A percentile compares a stretch with the other conserved stretches of the same genome.
Conservation (phyloP, 192 early-diverging fungal genomes). For the Funneliformis mosseae region DNA sequence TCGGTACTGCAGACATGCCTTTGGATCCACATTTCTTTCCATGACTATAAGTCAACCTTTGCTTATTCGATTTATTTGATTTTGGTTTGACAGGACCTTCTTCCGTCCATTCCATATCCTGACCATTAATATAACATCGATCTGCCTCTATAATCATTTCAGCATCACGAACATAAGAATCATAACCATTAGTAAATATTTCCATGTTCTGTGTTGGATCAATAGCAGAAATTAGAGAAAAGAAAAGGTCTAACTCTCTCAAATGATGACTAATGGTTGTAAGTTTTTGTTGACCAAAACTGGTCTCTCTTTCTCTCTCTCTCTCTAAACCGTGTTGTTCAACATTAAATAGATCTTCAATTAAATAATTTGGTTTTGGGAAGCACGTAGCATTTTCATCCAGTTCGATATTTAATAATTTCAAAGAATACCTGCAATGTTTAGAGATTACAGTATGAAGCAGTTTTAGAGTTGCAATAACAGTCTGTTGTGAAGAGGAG, state of each 20-base stretch:
- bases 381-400: slow-evolving; percentile 51
- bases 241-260: slow-evolving; percentile 61
- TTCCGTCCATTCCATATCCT: slow-evolving; percentile 36
- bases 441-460: slow-evolving; percentile 71
- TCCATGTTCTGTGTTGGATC: slow-evolving; percentile 54
- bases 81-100: slow-evolving; percentile 37
- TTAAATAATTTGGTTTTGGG: slow-evolving; percentile 37
- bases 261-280: slow-evolving; percentile 58
- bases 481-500: slow-evolving; percentile 84
- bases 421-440: slow-evolving; percentile 78
- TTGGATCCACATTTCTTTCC: slow-evolving; percentile 52
- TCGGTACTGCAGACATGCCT: slow-evolving; percentile 37
- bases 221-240: slow-evolving; percentile 56
- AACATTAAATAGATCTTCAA: background rate
- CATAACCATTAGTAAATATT: slow-evolving; percentile 58
- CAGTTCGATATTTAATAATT: slow-evolving; percentile 73
- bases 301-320: background rate
- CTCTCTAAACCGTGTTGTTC: background rate
- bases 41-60: slow-evolving; percentile 34
- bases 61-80: slow-evolving; percentile 38
- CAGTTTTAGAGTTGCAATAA: slow-evolving; percentile 81
- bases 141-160: slow-evolving; percentile 52
- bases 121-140: slow-evolving; percentile 51
- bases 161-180: slow-evolving; percentile 56
- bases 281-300: slow-evolving; percentile 23